Evolutionary conservation across 306 rosid genomes (phyloP).

Genomic region (Quercus suber): DNA sequence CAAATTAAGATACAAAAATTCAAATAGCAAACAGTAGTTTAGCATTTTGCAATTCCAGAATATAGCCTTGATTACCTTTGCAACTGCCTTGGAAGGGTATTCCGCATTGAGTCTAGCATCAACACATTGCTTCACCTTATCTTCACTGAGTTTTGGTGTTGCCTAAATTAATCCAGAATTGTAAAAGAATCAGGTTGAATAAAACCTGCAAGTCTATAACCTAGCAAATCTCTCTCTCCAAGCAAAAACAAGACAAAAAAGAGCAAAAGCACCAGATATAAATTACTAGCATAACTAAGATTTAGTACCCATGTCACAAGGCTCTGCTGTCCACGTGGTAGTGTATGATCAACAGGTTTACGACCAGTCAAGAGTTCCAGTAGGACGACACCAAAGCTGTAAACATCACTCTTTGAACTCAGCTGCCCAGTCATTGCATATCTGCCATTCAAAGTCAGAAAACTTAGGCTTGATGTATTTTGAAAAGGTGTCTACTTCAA

Average conservation of each 20-base stretch:
- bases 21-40: not conserved
- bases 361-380: conserved; percentile 81
- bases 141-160: conserved; percentile 77
- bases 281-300: conserved; percentile 9
- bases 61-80: conserved; percentile 54
- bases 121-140: conserved; percentile 78
- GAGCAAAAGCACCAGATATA: not conserved
- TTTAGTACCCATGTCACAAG: conserved; percentile 81
- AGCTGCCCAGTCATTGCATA: conserved; percentile 80
- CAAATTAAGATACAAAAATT: not conserved
- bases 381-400: conserved; percentile 76
- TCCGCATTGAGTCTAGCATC: conserved; percentile 65
- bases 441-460: conserved; percentile 41
- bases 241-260: not conserved
- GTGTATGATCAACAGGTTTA: conserved; percentile 77
- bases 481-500: not conserved
- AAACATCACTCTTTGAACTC: conserved; percentile 74
- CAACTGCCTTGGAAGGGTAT: conserved; percentile 74
- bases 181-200: conserved; percentile 18
- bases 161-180: conserved; percentile 49
- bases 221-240: not conserved
- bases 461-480: not conserved
- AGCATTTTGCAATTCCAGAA: conserved; percentile 7
- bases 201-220: not conserved
- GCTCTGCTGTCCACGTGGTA: conserved; percentile 89